Evolutionary conservation across 1,284 basidiomycete species (phyloP).

Genomic region (Tetrapyrgos nigripes): DNA sequence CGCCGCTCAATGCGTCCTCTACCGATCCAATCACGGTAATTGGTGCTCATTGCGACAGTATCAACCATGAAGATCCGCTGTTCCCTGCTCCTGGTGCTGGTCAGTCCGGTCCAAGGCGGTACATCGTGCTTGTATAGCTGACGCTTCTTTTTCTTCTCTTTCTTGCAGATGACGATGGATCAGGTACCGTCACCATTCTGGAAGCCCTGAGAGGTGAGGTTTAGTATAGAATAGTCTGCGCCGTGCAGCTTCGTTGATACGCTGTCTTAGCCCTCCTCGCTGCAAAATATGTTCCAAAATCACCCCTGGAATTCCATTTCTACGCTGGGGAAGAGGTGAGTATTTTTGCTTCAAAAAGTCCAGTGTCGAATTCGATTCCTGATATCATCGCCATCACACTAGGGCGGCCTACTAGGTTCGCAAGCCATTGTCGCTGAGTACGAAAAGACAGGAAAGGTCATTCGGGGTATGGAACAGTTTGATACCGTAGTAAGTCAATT

Average conservation of each 20-base stretch:
- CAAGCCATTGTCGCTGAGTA: slow-evolving; percentile 58
- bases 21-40: slow-evolving; percentile 47
- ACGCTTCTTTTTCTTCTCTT: slow-evolving; percentile 32
- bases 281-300: slow-evolving; percentile 48
- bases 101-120: not conserved
- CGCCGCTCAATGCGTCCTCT: slow-evolving; percentile 7
- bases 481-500: slow-evolving; percentile 26
- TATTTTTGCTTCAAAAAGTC: not conserved
- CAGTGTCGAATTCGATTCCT: too few species aligned
- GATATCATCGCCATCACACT: too few species aligned
- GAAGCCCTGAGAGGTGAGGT: slow-evolving; percentile 46
- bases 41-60: slow-evolving; percentile 48
- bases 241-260: not conserved
- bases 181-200: slow-evolving; percentile 46
- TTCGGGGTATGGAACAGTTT: slow-evolving; percentile 55
- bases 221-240: not conserved
- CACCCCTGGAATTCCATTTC: slow-evolving; percentile 64
- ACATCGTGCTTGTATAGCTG: slow-evolving; percentile 10
- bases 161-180: slow-evolving; percentile 44
- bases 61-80: slow-evolving; percentile 20
- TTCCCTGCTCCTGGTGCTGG: slow-evolving; percentile 16
- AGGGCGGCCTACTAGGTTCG: slow-evolving; percentile 56
- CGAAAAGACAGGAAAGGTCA: slow-evolving; percentile 42
- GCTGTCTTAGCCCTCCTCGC: slow-evolving; percentile 25
- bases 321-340: slow-evolving; percentile 58